Percentiles rank a stretch among this genome's conserved stretches.
Evolutionary conservation across 1,139 yeast genomes (phyloP).

Genomic region (Suhomyces taliae): DNA sequence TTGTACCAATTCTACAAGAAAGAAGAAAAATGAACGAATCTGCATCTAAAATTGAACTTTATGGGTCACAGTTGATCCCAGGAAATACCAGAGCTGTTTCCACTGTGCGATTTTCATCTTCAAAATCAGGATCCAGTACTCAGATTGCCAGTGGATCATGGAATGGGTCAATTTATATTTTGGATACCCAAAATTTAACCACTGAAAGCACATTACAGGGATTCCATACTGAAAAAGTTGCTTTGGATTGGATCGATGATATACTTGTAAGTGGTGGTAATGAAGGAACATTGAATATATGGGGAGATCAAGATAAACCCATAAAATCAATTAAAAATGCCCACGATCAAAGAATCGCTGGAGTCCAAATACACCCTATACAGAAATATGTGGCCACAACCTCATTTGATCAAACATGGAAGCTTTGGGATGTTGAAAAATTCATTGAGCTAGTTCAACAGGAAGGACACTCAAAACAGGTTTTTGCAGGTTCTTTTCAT

Average conservation of each 20-base stretch:
- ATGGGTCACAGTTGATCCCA: constrained; percentile 69
- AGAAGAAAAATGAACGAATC: constrained; percentile 47
- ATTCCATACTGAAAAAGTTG: constrained; percentile 58
- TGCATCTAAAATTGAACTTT: constrained; percentile 43
- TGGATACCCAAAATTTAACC: constrained; percentile 42
- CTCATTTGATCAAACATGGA: constrained; percentile 87
- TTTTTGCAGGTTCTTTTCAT: constrained; percentile 65
- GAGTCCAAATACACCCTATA: constrained; percentile 67
- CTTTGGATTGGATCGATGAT: constrained; percentile 58
- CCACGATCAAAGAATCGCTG: constrained; percentile 61
- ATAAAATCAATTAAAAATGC: constrained; percentile 23
- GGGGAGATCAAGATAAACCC: constrained; percentile 32
- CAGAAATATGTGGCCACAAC: constrained; percentile 62
- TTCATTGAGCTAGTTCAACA: constrained; percentile 45
- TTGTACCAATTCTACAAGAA: constrained; percentile 31
- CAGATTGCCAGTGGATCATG: constrained; percentile 74
- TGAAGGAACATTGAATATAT: constrained; percentile 56
- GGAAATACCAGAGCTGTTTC: constrained; percentile 68
- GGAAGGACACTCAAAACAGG: constrained; percentile 84
- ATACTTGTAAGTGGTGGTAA: constrained; percentile 61
- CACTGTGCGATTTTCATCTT: constrained; percentile 48
- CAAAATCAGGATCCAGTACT: constrained; percentile 10
- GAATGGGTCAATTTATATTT: constrained; percentile 68
- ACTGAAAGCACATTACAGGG: constrained; percentile 25
- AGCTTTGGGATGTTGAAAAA: constrained; percentile 72